Conservation (phyloP, 1,139 yeast species). For the Candida tropicalis region DNA sequence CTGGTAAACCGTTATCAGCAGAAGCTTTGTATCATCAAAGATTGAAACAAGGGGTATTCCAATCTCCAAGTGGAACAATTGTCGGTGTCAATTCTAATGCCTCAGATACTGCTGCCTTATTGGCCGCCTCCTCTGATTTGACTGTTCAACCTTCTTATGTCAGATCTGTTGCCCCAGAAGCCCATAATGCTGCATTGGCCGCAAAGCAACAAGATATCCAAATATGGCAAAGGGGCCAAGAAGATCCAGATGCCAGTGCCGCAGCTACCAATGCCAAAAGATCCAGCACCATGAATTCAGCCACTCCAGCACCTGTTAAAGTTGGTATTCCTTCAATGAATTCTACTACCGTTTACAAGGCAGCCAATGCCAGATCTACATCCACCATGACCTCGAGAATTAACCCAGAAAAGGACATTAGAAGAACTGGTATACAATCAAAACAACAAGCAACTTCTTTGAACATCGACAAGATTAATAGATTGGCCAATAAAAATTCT, state of each 20-base stretch:
- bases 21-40: slow-evolving; percentile 81
- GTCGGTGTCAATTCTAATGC: slow-evolving; percentile 75
- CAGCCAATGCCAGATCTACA: slow-evolving; percentile 47
- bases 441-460: slow-evolving; percentile 29
- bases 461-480: slow-evolving; percentile 44
- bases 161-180: slow-evolving; percentile 63
- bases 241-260: slow-evolving; percentile 45
- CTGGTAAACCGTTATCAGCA: slow-evolving; percentile 69
- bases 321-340: slow-evolving; percentile 45
- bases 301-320: slow-evolving; percentile 19
- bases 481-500: slow-evolving; percentile 47
- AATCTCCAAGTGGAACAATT: slow-evolving; percentile 65
- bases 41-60: slow-evolving; percentile 72
- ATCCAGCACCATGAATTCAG: slow-evolving; percentile 12
- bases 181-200: slow-evolving; percentile 65
- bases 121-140: slow-evolving; percentile 69
- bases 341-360: slow-evolving; percentile 38
- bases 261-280: slow-evolving; percentile 32
- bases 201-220: slow-evolving; percentile 46
- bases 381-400: slow-evolving; percentile 50
- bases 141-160: slow-evolving; percentile 64
- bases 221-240: slow-evolving; percentile 51
- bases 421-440: slow-evolving; percentile 48
- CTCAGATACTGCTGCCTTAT: slow-evolving; percentile 74
- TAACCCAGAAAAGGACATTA: slow-evolving; percentile 45